Percentiles rank a stretch among this genome's conserved stretches.
Evolutionary conservation across 73 alveolate genomes (phyloP).

Genomic region (Loxodes magnus): DNA sequence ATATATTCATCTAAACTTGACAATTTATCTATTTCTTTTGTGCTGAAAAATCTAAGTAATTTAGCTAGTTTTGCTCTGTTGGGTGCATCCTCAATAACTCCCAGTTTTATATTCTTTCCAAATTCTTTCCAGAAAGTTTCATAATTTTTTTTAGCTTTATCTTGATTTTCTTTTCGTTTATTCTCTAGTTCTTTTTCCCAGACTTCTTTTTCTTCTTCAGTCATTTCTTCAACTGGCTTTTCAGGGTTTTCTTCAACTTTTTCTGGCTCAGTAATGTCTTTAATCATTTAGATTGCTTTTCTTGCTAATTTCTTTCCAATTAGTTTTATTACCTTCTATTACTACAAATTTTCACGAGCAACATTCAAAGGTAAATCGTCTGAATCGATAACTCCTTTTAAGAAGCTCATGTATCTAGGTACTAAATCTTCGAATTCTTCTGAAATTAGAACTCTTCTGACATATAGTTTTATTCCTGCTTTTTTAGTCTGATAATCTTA

Average conservation of each 20-base stretch:
- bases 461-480: conserved; percentile 89
- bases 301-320: conserved; percentile 89
- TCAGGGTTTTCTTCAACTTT: conserved; percentile 89
- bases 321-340: conserved; percentile 89
- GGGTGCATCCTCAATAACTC: conserved; percentile 96
- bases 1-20: conserved; percentile 95
- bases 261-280: conserved; percentile 77
- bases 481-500: conserved; percentile 93
- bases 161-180: conserved; percentile 48
- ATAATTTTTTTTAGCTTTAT: conserved; percentile 75
- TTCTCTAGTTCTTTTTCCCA: conserved; percentile 40
- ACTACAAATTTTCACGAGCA: conserved; percentile 95
- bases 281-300: conserved; percentile 80
- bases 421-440: conserved; percentile 97
- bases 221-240: conserved; percentile 47
- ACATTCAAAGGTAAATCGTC: conserved; percentile 98
- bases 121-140: conserved; percentile 55
- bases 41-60: conserved; percentile 84
- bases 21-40: conserved; percentile 79
- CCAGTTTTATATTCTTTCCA: conserved; percentile 96
- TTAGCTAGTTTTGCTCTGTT: conserved; percentile 94
- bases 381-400: conserved; percentile 97
- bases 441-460: conserved; percentile 93
- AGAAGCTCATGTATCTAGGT: conserved; percentile 96
- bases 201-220: conserved; percentile 33